Conservation (phyloP, 495 filamentous ascomycete species). For the Penicillium paxilli region DNA sequence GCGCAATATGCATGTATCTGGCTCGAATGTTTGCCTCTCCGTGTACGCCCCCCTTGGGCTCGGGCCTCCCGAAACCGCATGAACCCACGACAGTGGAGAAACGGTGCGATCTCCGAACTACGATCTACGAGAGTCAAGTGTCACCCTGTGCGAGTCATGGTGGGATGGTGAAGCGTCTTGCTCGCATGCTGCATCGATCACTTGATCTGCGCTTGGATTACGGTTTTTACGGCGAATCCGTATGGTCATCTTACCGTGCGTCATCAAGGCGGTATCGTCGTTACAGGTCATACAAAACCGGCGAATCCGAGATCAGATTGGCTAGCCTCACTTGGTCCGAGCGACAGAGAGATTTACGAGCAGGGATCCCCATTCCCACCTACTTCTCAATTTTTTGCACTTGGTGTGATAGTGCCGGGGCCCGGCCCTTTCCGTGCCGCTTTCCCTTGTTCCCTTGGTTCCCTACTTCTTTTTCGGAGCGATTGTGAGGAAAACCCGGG, state of each 20-base stretch:
- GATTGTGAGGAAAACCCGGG: background rate
- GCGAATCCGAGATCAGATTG: constrained; percentile 21
- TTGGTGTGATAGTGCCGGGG: constrained; percentile 30
- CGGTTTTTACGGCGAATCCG: constrained; percentile 1
- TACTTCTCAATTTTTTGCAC: constrained; percentile 15
- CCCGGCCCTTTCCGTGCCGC: constrained; percentile 49
- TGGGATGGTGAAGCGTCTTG: constrained; percentile 36
- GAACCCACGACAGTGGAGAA: constrained; percentile 34
- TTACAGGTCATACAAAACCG: constrained; percentile 39
- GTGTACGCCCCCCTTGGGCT: constrained; percentile 13
- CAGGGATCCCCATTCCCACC: constrained; percentile 13
- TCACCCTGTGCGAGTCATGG: constrained; percentile 28
- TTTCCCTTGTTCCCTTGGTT: constrained; percentile 11
- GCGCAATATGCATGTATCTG: constrained; percentile 5
- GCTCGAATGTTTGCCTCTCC: constrained; percentile 19
- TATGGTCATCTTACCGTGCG: constrained; percentile 34
- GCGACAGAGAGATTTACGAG: constrained; percentile 15
- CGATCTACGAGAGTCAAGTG: constrained; percentile 40
- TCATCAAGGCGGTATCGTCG: constrained; percentile 25
- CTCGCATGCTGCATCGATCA: constrained; percentile 68
- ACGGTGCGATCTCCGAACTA: constrained; percentile 37
- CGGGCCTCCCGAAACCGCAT: constrained; percentile 21
- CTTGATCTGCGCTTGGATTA: constrained; percentile 52
- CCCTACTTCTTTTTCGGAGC: background rate
- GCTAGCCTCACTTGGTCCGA: constrained; percentile 23